Evolutionary conservation across 306 rosid species (phyloP).

Genomic region (Ammopiptanthus mongolicus): DNA sequence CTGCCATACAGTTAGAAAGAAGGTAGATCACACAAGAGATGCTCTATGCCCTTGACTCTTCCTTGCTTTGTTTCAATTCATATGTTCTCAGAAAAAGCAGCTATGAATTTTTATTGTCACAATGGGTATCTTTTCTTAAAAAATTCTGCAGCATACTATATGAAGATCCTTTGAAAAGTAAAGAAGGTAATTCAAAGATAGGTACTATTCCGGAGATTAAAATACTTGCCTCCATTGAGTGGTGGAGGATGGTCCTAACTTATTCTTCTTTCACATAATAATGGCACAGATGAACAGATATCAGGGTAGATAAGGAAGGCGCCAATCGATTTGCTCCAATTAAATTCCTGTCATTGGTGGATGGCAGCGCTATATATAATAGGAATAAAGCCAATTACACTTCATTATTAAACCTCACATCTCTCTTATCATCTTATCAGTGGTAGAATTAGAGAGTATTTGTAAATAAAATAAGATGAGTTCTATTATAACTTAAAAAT

Average conservation of each 20-base stretch:
- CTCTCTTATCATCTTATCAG: no score
- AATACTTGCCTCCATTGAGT: conserved; percentile 6
- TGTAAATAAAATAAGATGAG: no score
- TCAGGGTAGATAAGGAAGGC: neutral
- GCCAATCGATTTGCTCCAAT: neutral
- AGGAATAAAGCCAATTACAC: no score
- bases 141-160: conserved; percentile 15
- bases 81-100: neutral
- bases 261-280: neutral
- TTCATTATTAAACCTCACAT: no score
- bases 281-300: neutral
- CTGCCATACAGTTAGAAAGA: neutral
- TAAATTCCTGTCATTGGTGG: conserved; percentile 23
- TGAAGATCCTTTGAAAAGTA: conserved; percentile 13
- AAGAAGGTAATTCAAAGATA: neutral
- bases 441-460: neutral
- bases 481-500: no score
- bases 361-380: neutral
- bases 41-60: neutral
- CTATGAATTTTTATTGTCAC: neutral
- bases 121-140: neutral
- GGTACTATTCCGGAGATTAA: conserved; percentile 15
- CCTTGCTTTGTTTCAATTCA: neutral
- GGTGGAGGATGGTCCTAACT: conserved; percentile 21
- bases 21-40: conserved; percentile 5